A percentile compares a stretch with the other conserved stretches of the same genome.
phyloP scores from a whole-genome alignment of 768 basidiomycete species.

The Boletellus emodensis region DNA sequence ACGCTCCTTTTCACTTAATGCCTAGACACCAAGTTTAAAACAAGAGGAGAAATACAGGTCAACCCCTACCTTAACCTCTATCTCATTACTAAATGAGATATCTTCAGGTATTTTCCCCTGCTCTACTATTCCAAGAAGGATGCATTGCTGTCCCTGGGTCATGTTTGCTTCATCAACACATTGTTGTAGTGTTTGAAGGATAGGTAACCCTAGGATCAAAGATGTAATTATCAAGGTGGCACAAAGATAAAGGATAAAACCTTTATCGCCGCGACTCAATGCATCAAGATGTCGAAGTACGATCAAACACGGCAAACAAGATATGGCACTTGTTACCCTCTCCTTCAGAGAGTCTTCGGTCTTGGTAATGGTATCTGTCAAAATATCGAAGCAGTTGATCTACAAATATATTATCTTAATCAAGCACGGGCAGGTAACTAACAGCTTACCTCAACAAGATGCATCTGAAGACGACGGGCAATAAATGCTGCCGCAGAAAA shows the following conservation, averaged over 20 bases:
- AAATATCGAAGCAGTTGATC: constrained; percentile 82
- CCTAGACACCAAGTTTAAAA: constrained; percentile 41
- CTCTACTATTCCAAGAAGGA: constrained; percentile 72
- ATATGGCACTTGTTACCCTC: constrained; percentile 70
- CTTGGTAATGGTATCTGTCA: constrained; percentile 73
- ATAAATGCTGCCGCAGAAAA: constrained; percentile 55
- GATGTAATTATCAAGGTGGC: neutral
- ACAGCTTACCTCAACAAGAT: constrained; percentile 63
- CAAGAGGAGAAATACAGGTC: neutral
- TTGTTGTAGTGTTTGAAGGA: constrained; percentile 58
- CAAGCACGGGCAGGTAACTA: neutral
- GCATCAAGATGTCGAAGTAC: constrained; percentile 81
- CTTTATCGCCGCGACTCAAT: constrained; percentile 61
- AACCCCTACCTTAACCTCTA: constrained; percentile 60
- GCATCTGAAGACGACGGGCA: constrained; percentile 64
- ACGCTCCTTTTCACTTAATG: constrained; percentile 75
- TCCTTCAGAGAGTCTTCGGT: constrained; percentile 71
- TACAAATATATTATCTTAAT: constrained; percentile 27
- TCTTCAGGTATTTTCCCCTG: constrained; percentile 58
- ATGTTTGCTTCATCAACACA: constrained; percentile 59
- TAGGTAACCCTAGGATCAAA: constrained; percentile 45
- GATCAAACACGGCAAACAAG: constrained; percentile 82
- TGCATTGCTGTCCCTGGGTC: constrained; percentile 62
- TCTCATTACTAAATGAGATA: constrained; percentile 83
- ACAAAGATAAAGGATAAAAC: neutral